Conservation (phyloP, 2,329 filamentous ascomycete genomes). For the Exophiala sp. region DNA sequence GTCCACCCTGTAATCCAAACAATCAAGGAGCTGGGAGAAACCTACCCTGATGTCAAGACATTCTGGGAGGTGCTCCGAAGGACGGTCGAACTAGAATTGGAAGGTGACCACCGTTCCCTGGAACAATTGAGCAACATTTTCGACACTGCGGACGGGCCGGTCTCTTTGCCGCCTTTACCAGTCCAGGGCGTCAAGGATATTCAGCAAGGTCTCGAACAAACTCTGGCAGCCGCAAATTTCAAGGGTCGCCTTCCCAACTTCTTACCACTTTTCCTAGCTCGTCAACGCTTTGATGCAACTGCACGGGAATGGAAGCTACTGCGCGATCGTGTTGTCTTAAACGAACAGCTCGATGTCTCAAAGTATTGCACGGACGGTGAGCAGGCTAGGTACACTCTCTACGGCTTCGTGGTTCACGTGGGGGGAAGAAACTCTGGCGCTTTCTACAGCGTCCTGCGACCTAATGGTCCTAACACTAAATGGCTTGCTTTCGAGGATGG, state of each 20-base stretch:
- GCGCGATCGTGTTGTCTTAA: conserved; percentile 50
- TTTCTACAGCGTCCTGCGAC: conserved; percentile 56
- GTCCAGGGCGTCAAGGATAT: conserved; percentile 37
- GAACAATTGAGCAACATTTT: conserved; percentile 42
- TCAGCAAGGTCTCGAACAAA: conserved; percentile 31
- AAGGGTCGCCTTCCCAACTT: conserved; percentile 41
- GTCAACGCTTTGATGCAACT: conserved; percentile 51
- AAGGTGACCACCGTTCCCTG: conserved; percentile 38
- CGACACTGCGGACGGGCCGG: conserved; percentile 34
- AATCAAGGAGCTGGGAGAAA: conserved; percentile 39
- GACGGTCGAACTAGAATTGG: conserved; percentile 49
- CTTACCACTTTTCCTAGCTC: conserved; percentile 51
- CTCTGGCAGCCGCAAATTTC: conserved; percentile 7
- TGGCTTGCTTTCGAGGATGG: conserved; percentile 57
- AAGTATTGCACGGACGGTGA: conserved; percentile 33
- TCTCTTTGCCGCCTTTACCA: conserved; percentile 32
- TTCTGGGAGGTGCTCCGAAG: conserved; percentile 51
- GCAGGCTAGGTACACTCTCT: conserved; percentile 49
- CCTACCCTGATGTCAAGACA: conserved; percentile 49
- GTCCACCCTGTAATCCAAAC: conserved; percentile 39
- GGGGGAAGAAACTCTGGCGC: conserved; percentile 53
- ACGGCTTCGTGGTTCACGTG: conserved; percentile 56
- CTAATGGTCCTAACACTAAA: conserved; percentile 49
- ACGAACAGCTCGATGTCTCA: conserved; percentile 49
- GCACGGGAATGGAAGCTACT: conserved; percentile 54